These are phyloP conservation scores for Aaosphaeria arxii DNA, from an alignment of 2,329 filamentous ascomycete genomes.

Conservation along the genomic window DNA sequence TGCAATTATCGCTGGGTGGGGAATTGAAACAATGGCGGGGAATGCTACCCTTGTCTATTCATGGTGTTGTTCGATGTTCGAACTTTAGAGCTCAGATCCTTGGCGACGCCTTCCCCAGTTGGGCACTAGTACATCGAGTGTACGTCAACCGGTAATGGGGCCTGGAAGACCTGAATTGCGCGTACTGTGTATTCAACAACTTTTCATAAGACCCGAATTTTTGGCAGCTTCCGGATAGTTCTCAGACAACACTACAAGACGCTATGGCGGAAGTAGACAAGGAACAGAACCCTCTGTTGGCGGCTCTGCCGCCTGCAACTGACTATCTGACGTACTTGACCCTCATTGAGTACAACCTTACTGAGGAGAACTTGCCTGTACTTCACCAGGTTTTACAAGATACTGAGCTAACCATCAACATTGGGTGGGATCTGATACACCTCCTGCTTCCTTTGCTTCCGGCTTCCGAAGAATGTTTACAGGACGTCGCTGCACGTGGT, in stretches of 20 bases:
- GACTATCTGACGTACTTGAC: constrained; percentile 77
- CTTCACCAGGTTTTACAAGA: constrained; percentile 69
- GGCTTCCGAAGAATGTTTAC: constrained; percentile 65
- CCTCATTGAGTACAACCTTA: constrained; percentile 71
- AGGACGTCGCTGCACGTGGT: constrained; percentile 71
- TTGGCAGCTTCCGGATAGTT: no score
- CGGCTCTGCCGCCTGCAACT: constrained; percentile 58
- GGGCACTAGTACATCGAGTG: no score
- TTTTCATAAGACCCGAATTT: no score
- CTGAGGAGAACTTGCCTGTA: constrained; percentile 62
- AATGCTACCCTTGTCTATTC: no score
- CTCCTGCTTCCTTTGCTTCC: constrained; percentile 66
- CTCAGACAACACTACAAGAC: background rate
- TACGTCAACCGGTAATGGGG: no score
- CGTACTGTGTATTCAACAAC: no score
- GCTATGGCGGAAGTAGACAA: constrained; percentile 31
- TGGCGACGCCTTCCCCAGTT: no score
- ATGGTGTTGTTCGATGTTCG: no score
- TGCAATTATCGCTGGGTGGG: no score
- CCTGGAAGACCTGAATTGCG: no score
- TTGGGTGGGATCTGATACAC: constrained; percentile 81
- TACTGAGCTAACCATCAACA: constrained; percentile 66
- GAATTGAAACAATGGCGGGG: no score
- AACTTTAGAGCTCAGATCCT: no score
- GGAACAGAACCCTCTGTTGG: constrained; percentile 50